These are phyloP conservation scores for Coemansia sp. DNA, from an alignment of 192 early-diverging fungal genomes.

Conservation along the genomic window DNA sequence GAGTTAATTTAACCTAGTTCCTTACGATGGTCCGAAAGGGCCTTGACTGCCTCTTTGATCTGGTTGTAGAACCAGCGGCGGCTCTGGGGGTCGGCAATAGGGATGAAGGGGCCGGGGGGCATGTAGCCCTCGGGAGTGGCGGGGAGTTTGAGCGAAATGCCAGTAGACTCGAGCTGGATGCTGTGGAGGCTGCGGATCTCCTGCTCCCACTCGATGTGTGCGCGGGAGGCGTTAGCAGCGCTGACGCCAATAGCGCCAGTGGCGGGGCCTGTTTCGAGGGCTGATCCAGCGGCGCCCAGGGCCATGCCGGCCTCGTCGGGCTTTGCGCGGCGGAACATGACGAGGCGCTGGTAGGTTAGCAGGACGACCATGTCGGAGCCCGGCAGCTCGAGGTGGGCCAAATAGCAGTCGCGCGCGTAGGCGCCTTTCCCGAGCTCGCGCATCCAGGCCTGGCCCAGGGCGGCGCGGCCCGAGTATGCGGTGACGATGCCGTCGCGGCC, in stretches of 20 bases:
- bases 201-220: conserved; percentile 84
- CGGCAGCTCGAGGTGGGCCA: conserved; percentile 81
- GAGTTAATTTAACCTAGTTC: conserved; percentile 21
- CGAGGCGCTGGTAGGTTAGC: conserved; percentile 75
- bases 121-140: conserved; percentile 52
- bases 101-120: conserved; percentile 64
- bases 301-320: conserved; percentile 45
- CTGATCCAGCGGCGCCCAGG: conserved; percentile 40
- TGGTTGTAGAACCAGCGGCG: conserved; percentile 69
- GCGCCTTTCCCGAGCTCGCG: conserved; percentile 75
- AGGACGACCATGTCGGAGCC: conserved; percentile 84
- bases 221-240: conserved; percentile 58
- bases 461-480: conserved; percentile 73
- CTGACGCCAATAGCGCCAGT: conserved; percentile 47
- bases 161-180: conserved; percentile 68
- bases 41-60: conserved; percentile 68
- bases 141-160: conserved; percentile 72
- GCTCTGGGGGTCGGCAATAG: conserved; percentile 64
- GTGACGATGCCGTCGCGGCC: conserved; percentile 81
- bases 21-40: conserved; percentile 43
- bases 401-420: conserved; percentile 81
- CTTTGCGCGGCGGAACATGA: conserved; percentile 62
- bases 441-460: conserved; percentile 84
- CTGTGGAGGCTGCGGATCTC: conserved; percentile 68
- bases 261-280: conserved; percentile 34